A percentile compares a stretch with the other conserved stretches of the same genome.
Evolutionary conservation across 208 protist genomes (phyloP).

Genomic region (Lotmaria passim): DNA sequence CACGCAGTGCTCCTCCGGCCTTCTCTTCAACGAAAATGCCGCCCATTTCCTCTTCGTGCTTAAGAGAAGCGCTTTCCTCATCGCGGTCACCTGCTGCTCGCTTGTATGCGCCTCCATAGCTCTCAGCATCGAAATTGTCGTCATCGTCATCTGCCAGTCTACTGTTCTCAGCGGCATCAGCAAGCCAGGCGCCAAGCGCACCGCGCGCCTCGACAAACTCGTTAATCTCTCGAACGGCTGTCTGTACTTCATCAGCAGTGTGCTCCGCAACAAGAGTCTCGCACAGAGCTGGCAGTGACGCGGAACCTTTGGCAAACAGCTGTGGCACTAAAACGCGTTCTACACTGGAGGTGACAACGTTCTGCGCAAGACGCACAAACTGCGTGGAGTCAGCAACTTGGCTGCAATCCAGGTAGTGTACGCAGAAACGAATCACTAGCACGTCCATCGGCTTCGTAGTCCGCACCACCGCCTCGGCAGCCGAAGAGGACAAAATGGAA

Average conservation of each 20-base stretch:
- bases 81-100: neutral
- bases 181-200: slow-evolving; percentile 39
- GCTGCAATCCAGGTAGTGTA: slow-evolving; percentile 72
- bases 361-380: slow-evolving; percentile 76
- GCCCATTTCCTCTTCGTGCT: slow-evolving; percentile 11
- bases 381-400: slow-evolving; percentile 42
- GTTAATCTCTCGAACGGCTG: slow-evolving; percentile 62
- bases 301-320: slow-evolving; percentile 42
- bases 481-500: slow-evolving; percentile 10
- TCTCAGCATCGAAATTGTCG: slow-evolving; percentile 25
- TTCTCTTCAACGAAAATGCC: neutral
- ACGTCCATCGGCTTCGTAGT: slow-evolving; percentile 72
- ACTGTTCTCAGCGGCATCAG: slow-evolving; percentile 19
- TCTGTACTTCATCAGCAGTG: slow-evolving; percentile 70
- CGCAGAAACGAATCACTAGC: slow-evolving; percentile 73
- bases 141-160: slow-evolving; percentile 33
- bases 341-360: slow-evolving; percentile 60
- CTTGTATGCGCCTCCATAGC: slow-evolving; percentile 29
- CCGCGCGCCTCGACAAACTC: slow-evolving; percentile 80
- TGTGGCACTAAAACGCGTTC: slow-evolving; percentile 68
- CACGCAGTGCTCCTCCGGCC: neutral
- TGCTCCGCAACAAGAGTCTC: slow-evolving; percentile 78
- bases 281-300: slow-evolving; percentile 65
- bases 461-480: slow-evolving; percentile 15
- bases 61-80: slow-evolving; percentile 12